These are phyloP conservation scores for Boletus edulis DNA, from an alignment of 768 basidiomycete species.

Conservation along the genomic window DNA sequence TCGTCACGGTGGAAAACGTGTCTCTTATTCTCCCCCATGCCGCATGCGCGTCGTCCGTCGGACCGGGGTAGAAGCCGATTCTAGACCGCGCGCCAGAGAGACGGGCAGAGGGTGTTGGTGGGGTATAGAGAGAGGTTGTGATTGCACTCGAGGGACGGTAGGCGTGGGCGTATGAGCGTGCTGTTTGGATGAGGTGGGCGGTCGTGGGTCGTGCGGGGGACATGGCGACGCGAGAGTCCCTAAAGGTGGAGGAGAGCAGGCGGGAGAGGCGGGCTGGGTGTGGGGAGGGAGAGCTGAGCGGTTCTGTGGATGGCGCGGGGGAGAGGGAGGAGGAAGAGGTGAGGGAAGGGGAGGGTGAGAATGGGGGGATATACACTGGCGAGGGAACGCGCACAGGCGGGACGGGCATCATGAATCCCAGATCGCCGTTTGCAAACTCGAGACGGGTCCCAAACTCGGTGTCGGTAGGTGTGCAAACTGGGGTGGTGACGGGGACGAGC, in stretches of 20 bases:
- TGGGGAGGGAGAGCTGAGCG: conserved; percentile 1
- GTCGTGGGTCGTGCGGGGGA: conserved; percentile 13
- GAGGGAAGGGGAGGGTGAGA: conserved; percentile 17
- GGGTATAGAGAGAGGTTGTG: conserved; percentile 16
- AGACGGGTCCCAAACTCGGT: conserved; percentile 17
- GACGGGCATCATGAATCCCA: neutral
- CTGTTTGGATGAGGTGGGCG: conserved; percentile 15
- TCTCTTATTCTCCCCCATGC: conserved; percentile 6
- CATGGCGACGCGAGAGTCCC: conserved; percentile 1
- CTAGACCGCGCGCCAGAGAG: conserved; percentile 15
- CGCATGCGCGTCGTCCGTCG: neutral
- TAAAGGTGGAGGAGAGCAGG: conserved; percentile 22
- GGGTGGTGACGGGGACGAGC: conserved; percentile 17
- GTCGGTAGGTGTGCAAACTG: conserved; percentile 19
- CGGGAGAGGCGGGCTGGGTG: conserved; percentile 16
- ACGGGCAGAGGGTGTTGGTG: conserved; percentile 2
- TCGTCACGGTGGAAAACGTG: conserved; percentile 22
- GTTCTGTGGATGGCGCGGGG: conserved; percentile 14
- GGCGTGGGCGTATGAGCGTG: conserved; percentile 15
- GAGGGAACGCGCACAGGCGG: conserved; percentile 18
- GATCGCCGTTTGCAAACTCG: neutral
- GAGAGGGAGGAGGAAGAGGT: conserved; percentile 12
- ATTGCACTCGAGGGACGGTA: conserved; percentile 12
- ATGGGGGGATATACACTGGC: conserved; percentile 20
- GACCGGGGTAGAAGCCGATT: conserved; percentile 5